These are phyloP conservation scores for Ustilago nuda DNA, from an alignment of 1,284 basidiomycete species.

Conservation along the genomic window DNA sequence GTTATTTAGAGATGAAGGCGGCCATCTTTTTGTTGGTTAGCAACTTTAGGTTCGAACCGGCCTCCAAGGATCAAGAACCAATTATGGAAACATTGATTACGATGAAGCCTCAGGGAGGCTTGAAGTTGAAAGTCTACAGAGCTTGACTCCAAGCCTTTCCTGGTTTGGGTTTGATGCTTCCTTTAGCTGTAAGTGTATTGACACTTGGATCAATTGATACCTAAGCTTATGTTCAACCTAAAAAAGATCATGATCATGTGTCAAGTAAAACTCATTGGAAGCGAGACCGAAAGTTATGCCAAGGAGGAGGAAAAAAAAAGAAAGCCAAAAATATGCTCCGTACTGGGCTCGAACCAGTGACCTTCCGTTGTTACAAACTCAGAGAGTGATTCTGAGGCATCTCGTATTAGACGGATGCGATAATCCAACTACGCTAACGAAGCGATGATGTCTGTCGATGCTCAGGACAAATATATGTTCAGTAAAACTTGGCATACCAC, in stretches of 20 bases:
- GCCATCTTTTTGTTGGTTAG: slow-evolving; percentile 51
- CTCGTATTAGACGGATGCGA: slow-evolving; percentile 47
- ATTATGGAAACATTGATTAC: slow-evolving; percentile 55
- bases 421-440: slow-evolving; percentile 55
- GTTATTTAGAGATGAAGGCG: slow-evolving; percentile 57
- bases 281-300: no score
- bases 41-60: slow-evolving; percentile 54
- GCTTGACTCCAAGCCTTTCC: neutral
- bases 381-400: slow-evolving; percentile 24
- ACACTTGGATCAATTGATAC: neutral
- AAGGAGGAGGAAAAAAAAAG: neutral
- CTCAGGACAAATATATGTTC: no score
- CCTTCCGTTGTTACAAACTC: slow-evolving; percentile 49
- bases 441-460: slow-evolving; percentile 9
- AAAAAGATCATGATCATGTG: neutral
- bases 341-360: slow-evolving; percentile 60
- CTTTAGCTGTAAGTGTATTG: neutral
- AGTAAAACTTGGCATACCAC: no score
- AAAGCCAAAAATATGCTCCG: slow-evolving; percentile 33
- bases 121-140: slow-evolving; percentile 39
- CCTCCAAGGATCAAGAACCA: slow-evolving; percentile 33
- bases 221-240: neutral
- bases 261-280: no score
- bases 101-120: slow-evolving; percentile 58
- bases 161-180: neutral